Conservation (phyloP, 2,329 filamentous ascomycete genomes). For the Diaporthe eres region DNA sequence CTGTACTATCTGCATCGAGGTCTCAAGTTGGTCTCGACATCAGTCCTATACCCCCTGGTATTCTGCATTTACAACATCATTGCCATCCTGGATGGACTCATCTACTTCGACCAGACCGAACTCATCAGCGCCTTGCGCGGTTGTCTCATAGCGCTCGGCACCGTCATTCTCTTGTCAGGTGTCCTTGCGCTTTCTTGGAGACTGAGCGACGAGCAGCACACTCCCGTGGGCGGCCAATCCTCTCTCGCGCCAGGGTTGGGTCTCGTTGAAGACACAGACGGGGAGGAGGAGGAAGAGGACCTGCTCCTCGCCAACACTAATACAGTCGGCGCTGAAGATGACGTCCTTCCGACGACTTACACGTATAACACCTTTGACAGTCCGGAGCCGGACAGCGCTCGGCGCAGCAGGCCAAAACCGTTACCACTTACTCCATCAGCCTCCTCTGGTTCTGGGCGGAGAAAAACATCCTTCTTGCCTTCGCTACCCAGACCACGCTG, state of each 20-base stretch:
- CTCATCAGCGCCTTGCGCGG: constrained; percentile 83
- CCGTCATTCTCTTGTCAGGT: constrained; percentile 85
- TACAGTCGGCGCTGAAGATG: constrained; percentile 57
- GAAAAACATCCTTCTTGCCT: constrained; percentile 31
- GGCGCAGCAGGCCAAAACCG: constrained; percentile 47
- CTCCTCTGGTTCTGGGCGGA: constrained; percentile 21
- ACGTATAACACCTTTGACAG: constrained; percentile 65
- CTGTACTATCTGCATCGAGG: constrained; percentile 96
- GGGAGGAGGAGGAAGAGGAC: constrained; percentile 74
- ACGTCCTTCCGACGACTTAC: constrained; percentile 51
- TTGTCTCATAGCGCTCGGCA: constrained; percentile 87
- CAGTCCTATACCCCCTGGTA: constrained; percentile 94
- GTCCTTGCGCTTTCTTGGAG: constrained; percentile 96
- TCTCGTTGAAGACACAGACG: constrained; percentile 78
- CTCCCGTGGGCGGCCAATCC: constrained; percentile 73
- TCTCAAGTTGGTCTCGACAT: constrained; percentile 94
- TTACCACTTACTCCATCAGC: constrained; percentile 26
- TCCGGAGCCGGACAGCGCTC: constrained; percentile 48
- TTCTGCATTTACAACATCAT: constrained; percentile 99
- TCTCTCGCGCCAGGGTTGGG: constrained; percentile 86
- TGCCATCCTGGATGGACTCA: constrained; percentile 95
- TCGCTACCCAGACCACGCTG: constrained; percentile 58
- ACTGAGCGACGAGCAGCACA: constrained; percentile 81
- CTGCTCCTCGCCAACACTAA: constrained; percentile 64
- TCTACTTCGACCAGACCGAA: constrained; percentile 94